Percentiles rank a stretch among this genome's conserved stretches.
phyloP scores from a whole-genome alignment of 768 basidiomycete species.

The Amanita phalloides region DNA sequence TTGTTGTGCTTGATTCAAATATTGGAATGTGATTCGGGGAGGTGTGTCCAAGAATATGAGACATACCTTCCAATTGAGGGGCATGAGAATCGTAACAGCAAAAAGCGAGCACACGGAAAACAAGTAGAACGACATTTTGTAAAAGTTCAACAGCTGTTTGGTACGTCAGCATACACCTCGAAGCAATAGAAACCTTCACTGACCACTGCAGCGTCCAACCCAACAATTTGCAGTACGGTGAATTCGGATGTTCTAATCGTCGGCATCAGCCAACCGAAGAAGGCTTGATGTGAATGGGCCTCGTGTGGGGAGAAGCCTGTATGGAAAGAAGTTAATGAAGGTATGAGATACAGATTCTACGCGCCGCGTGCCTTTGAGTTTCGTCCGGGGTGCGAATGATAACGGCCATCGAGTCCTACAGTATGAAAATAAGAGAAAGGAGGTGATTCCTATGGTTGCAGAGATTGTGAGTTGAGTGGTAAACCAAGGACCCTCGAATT shows the following conservation, averaged over 20 bases:
- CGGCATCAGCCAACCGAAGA: slow-evolving; percentile 96
- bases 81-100: slow-evolving; percentile 82
- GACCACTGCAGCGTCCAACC: slow-evolving; percentile 93
- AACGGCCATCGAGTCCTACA: slow-evolving; percentile 82
- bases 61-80: slow-evolving; percentile 84
- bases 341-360: slow-evolving; percentile 3
- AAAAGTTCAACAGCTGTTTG: slow-evolving; percentile 79
- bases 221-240: slow-evolving; percentile 91
- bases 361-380: slow-evolving; percentile 61
- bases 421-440: slow-evolving; percentile 85
- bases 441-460: slow-evolving; percentile 59
- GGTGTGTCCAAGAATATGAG: neutral
- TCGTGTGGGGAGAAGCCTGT: slow-evolving; percentile 90
- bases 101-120: slow-evolving; percentile 83
- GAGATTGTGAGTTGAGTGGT: slow-evolving; percentile 82
- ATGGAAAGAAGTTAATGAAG: neutral
- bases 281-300: slow-evolving; percentile 74
- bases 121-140: slow-evolving; percentile 89
- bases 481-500: slow-evolving; percentile 93
- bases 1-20: slow-evolving; percentile 49
- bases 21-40: neutral
- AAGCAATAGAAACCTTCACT: slow-evolving; percentile 15
- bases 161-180: neutral
- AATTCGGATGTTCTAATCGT: slow-evolving; percentile 88
- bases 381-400: slow-evolving; percentile 86